phyloP scores from a whole-genome alignment of 2,329 filamentous ascomycete species.

The Aspergillus puulaauensis region DNA sequence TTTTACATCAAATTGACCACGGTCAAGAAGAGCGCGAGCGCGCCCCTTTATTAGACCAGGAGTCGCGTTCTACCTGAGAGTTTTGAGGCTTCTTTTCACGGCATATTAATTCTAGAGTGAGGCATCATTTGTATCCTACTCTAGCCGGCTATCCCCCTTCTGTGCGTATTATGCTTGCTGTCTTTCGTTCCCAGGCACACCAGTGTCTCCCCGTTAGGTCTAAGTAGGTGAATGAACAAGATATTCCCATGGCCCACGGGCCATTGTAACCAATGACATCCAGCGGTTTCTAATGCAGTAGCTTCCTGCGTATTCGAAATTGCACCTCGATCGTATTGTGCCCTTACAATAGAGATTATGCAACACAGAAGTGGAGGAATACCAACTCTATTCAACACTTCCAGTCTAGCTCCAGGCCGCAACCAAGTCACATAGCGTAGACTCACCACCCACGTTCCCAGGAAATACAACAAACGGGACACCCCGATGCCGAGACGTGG shows the following conservation, averaged over 20 bases:
- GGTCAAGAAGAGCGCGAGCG: slow-evolving; percentile 5
- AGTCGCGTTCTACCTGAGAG: slow-evolving; percentile 7
- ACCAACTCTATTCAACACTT: not conserved
- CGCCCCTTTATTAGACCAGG: slow-evolving; percentile 1
- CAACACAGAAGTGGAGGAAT: no score
- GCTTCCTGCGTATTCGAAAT: no score
- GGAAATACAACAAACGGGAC: slow-evolving; percentile 60
- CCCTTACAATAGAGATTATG: no score
- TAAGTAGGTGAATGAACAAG: slow-evolving; percentile 23
- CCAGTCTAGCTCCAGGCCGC: slow-evolving; percentile 33
- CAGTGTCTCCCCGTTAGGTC: slow-evolving; percentile 21
- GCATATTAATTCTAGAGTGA: not conserved
- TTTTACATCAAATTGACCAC: slow-evolving; percentile 2
- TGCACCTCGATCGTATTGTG: no score
- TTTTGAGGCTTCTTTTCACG: not conserved
- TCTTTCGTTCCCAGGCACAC: slow-evolving; percentile 14
- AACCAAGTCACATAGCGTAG: slow-evolving; percentile 50
- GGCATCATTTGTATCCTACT: slow-evolving; percentile 3
- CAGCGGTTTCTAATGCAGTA: not conserved
- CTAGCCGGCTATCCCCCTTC: slow-evolving; percentile 14
- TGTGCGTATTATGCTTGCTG: slow-evolving; percentile 22
- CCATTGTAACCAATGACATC: slow-evolving; percentile 1
- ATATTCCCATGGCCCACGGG: slow-evolving; percentile 24
- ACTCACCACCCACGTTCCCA: slow-evolving; percentile 56
- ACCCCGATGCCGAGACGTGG: slow-evolving; percentile 50